These are phyloP conservation scores for Auriculariales sp. DNA, from an alignment of 768 basidiomycete species.

Conservation along the genomic window DNA sequence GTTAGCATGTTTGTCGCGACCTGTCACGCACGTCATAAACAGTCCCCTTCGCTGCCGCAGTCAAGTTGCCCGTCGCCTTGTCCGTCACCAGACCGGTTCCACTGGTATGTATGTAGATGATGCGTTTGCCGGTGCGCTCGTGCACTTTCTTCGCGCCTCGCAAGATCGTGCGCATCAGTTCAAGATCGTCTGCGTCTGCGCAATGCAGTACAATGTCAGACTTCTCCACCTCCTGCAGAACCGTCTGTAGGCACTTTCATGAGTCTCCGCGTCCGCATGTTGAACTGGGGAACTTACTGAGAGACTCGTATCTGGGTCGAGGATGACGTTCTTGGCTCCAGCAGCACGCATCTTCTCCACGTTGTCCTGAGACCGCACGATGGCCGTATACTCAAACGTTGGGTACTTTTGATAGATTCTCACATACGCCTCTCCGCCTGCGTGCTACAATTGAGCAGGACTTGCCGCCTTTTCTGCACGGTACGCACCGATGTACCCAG, in stretches of 20 bases:
- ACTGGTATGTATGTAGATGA: slow-evolving; percentile 4
- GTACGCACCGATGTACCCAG: neutral
- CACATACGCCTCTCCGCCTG: neutral
- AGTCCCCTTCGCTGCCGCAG: neutral
- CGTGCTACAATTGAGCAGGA: too few relatives aligned
- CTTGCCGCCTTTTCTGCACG: too few relatives aligned
- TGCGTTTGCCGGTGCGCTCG: neutral
- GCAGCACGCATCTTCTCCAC: neutral
- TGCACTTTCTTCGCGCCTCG: neutral
- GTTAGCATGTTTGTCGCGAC: neutral
- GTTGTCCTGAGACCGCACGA: neutral
- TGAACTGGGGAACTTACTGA: too few relatives aligned
- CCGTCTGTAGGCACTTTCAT: too few relatives aligned
- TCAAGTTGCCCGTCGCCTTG: slow-evolving; percentile 1
- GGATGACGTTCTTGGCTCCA: too few relatives aligned
- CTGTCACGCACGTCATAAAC: neutral
- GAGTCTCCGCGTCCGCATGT: too few relatives aligned
- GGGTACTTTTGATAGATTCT: neutral
- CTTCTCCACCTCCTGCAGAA: neutral
- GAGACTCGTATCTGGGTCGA: too few relatives aligned
- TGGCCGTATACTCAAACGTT: neutral
- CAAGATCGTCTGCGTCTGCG: slow-evolving; percentile 7
- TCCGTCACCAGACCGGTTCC: neutral
- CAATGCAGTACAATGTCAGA: slow-evolving; percentile 4
- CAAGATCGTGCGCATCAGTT: slow-evolving; percentile 1